phyloP scores from a whole-genome alignment of 1,284 basidiomycete species.

The Cutaneotrichosporon cyanovorans region DNA sequence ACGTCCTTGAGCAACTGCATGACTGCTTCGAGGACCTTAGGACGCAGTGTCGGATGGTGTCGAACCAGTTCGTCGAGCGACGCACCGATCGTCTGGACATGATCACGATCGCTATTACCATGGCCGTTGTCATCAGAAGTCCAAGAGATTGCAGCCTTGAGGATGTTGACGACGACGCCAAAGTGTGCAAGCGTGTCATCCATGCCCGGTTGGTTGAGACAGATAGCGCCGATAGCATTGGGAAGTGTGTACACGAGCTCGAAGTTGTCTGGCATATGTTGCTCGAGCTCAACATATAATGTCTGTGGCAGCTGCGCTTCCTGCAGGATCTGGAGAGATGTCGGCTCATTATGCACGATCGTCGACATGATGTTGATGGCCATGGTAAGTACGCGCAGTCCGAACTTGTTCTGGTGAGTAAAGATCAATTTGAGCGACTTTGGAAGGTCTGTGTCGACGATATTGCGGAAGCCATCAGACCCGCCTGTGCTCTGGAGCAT shows the following conservation, averaged over 20 bases:
- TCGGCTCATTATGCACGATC: constrained; percentile 98
- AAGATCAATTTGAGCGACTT: constrained; percentile 84
- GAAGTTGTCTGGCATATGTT: constrained; percentile 74
- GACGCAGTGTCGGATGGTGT: constrained; percentile 85
- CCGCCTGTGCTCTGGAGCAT: constrained; percentile 96
- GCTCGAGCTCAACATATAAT: constrained; percentile 78
- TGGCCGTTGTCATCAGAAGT: constrained; percentile 76
- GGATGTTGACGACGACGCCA: constrained; percentile 72
- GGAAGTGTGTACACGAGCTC: constrained; percentile 89
- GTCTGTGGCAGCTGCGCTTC: constrained; percentile 83
- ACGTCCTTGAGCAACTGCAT: constrained; percentile 64
- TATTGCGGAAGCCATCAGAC: constrained; percentile 83
- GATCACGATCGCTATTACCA: constrained; percentile 90
- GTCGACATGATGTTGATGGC: constrained; percentile 97
- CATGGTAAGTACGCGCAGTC: constrained; percentile 52
- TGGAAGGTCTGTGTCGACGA: constrained; percentile 85
- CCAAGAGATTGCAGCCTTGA: constrained; percentile 79
- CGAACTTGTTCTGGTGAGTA: constrained; percentile 72
- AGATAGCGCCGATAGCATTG: constrained; percentile 93
- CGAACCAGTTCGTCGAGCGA: constrained; percentile 92
- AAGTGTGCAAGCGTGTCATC: constrained; percentile 69
- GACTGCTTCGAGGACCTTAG: constrained; percentile 67
- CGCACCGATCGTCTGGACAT: constrained; percentile 77
- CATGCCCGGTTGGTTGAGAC: constrained; percentile 84
- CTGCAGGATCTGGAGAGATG: constrained; percentile 84